Evolutionary conservation across 176 grass and related monocot species (phyloP), one percentile per base, ranked within the genome.

Genomic region (Oryza longistaminata): DNA sequence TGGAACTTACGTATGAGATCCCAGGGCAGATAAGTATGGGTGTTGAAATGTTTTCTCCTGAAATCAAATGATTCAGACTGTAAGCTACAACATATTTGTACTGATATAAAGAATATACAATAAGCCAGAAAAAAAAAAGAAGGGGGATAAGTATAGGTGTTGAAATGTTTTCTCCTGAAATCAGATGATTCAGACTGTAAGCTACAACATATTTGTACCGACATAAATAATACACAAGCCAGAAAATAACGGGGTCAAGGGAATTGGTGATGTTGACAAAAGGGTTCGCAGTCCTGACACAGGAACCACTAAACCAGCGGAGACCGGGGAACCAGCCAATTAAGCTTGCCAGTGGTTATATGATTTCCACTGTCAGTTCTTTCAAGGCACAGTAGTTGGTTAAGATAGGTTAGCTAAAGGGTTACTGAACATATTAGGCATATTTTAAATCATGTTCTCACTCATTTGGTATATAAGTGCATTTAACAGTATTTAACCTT

Each of bases 21-120:
- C 93, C 72, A 98, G 71, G 73, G 93, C 96, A 73, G 88, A 93
- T 83, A 98, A 75, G 74, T 95, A 98, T 11, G 96, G 64, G 85
- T 94, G 93, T 71, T 93, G 96, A 94, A 98, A 98, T 72, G 96
- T 98, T 95, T 94, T 93, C 74, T 90, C 93, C 93, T 98, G 91
- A 48, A 93, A 79, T 61, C 68, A 76, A 31, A 82, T 37, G 31
- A 64, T 15, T 71, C 61, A 81, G 17, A 89, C 34, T 29, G 43
- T 46, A 73, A 44, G 60, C 72, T 68, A 21, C 48, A 48, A 79
- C 35, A 42, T 33, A 42, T 33, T 17, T 44, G 14, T 27, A 76
- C 7, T 70, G 2, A 40, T 34, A 27, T 10, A 25, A 70, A 70
- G 50, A 70, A 34, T 40, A 82, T 77, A 71, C 40, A 71, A 64